Base-by-base conservation (phyloP, 2,329 filamentous ascomycete genomes). In the Volutella citrinella region DNA sequence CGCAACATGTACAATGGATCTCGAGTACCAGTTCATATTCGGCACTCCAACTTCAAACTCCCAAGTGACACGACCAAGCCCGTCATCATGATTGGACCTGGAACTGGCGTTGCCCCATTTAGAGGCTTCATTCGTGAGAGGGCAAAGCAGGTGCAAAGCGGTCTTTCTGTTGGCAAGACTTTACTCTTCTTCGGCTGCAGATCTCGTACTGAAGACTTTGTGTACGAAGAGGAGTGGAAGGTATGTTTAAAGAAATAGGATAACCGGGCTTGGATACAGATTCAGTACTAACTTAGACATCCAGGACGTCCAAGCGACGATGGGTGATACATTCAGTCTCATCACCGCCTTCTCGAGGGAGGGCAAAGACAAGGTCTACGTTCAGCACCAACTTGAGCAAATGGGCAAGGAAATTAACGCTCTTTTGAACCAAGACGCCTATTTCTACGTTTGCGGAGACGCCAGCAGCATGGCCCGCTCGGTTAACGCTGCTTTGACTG, bases 1-100 rank as follows among this genome's bases (percentile, higher is more conserved):
- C 21, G 30, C 3, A 18, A 7, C 17, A 34, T 3, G 18, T 19
- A 3, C 1, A 15, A 5, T 15, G 27, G 28, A 5, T 14, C 31
- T 10, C 20, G 14, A 5, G 5, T 36, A 0, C 40, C 38, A 0
- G 14, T 42, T 4, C 29, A 40, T 12, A 23, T 17, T 14, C 40
- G 32, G 12, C 30, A 42, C 8, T 42, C 40, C 1, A 29, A 40
- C 20, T 42, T 42, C 1, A 36, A 29, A 3, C 22, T 42, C 1
- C 36, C 39, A 6, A 19, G 9, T 5, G 27, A 42, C 12, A 4
- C 28, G 1, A 19, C 24, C 1, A 24, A 16, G 0, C 36, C 32
- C 5, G n/a, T 42, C 1, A 31, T 42, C 8, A 40, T 42, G 36
- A 26, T 42, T 3, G 40, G 40, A 3, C 36, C 40, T 0, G 36